A percentile compares a stretch with the other conserved stretches of the same genome.
These are phyloP conservation scores for Chalaropsis thielavioides DNA, from an alignment of 2,329 filamentous ascomycete species.

Conservation along the genomic window DNA sequence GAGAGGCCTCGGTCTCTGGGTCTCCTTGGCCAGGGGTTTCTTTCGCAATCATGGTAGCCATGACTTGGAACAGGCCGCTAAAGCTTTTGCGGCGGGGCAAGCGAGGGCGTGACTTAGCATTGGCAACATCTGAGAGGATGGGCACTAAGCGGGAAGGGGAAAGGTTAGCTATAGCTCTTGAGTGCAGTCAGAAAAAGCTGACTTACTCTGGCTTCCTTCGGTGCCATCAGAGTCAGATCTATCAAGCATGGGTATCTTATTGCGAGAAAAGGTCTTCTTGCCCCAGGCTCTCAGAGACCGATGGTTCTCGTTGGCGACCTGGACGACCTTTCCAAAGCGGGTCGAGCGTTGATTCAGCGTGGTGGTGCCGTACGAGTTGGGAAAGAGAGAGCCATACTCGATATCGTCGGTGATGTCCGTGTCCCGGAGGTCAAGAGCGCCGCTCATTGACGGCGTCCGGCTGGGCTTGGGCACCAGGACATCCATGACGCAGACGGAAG, in stretches of 20 bases:
- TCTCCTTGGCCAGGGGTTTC: not conserved
- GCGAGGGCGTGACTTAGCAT: conserved; percentile 3
- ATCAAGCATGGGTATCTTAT: conserved; percentile 9
- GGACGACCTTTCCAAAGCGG: conserved; percentile 6
- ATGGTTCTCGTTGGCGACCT: conserved; percentile 14
- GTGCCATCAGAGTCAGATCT: conserved; percentile 11
- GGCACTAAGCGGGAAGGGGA: not conserved
- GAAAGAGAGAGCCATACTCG: conserved; percentile 15
- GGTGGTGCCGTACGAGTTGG: conserved; percentile 14
- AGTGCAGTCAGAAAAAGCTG: not conserved
- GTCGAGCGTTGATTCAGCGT: conserved; percentile 6
- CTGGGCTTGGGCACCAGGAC: conserved; percentile 8
- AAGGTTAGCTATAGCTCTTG: not conserved
- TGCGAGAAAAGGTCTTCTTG: conserved; percentile 14
- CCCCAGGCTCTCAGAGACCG: conserved; percentile 16
- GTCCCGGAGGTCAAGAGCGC: conserved; percentile 15
- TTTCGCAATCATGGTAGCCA: conserved; percentile 13
- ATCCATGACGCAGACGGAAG: conserved; percentile 9
- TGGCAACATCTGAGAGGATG: not conserved
- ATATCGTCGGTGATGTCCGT: conserved; percentile 17
- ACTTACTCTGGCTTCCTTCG: conserved; percentile 2
- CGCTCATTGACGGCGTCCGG: conserved; percentile 13
- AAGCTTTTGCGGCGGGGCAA: conserved; percentile 16
- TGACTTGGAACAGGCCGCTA: conserved; percentile 14
- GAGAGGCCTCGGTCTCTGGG: not conserved